Evolutionary conservation across 2,329 filamentous ascomycete genomes (phyloP).

Genomic region (Cercospora nicotianae): DNA sequence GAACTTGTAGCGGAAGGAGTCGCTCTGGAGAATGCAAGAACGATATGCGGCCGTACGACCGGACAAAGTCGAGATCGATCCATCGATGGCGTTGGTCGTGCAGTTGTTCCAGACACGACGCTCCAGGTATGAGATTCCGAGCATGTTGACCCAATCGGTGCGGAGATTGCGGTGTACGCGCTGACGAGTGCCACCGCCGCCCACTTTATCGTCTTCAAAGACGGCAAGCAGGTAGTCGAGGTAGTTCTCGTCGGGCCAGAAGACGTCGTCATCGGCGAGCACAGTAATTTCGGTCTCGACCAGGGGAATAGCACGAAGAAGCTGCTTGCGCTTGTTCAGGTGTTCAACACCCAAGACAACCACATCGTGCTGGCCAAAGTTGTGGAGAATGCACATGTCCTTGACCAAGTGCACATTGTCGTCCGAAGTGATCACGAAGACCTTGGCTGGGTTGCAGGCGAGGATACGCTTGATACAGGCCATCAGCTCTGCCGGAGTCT

Average conservation of each 20-base stretch:
- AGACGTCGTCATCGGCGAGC: constrained; percentile 42
- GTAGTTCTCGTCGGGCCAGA: constrained; percentile 35
- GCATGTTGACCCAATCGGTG: constrained; percentile 50
- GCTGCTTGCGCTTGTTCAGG: constrained; percentile 40
- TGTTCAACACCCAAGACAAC: constrained; percentile 37
- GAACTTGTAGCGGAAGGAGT: constrained; percentile 49
- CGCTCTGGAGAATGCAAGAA: constrained; percentile 51
- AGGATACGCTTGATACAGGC: constrained; percentile 34
- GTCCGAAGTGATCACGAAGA: constrained; percentile 36
- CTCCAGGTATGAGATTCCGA: constrained; percentile 60
- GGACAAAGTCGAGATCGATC: constrained; percentile 60
- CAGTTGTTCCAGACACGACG: constrained; percentile 64
- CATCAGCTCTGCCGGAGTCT: constrained; percentile 33
- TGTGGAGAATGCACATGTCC: constrained; percentile 12
- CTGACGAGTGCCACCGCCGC: constrained; percentile 60
- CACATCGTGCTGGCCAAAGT: constrained; percentile 23
- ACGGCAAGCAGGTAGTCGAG: constrained; percentile 38
- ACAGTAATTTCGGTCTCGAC: constrained; percentile 35
- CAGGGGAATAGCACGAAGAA: constrained; percentile 35
- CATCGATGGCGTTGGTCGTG: constrained; percentile 58
- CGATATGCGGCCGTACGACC: constrained; percentile 57
- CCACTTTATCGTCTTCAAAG: constrained; percentile 51
- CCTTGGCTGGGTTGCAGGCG: constrained; percentile 26
- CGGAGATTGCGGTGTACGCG: constrained; percentile 47
- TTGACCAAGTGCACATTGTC: constrained; percentile 29